phyloP scores from a whole-genome alignment of 495 filamentous ascomycete genomes.

The Aspergillus bridgeri region DNA sequence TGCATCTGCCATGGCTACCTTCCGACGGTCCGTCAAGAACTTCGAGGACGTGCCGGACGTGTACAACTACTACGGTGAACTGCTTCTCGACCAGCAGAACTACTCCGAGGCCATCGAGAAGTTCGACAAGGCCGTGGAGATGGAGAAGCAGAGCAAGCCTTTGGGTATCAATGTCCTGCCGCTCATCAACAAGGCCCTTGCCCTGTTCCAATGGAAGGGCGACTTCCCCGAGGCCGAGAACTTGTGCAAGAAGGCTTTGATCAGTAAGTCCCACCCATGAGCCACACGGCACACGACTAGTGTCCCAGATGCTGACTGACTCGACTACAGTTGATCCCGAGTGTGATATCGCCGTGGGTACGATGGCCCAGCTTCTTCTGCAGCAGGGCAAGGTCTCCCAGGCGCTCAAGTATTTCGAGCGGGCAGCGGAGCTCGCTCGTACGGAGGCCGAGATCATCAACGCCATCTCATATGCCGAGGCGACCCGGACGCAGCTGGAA shows the following conservation, averaged over 20 bases:
- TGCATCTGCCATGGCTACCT: conserved; percentile 96
- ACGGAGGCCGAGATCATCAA: conserved; percentile 96
- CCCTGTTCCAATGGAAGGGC: conserved; percentile 96
- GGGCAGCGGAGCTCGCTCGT: conserved; percentile 89
- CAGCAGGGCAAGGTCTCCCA: conserved; percentile 97
- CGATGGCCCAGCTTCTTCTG: conserved; percentile 97
- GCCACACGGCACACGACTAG: background rate
- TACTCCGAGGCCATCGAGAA: conserved; percentile 94
- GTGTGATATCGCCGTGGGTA: conserved; percentile 97
- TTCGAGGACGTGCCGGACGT: conserved; percentile 95
- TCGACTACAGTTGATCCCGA: conserved; percentile 85
- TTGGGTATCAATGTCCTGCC: conserved; percentile 95
- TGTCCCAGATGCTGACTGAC: conserved; percentile 13
- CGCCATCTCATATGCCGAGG: conserved; percentile 94
- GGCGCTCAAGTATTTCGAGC: conserved; percentile 95
- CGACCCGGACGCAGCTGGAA: conserved; percentile 92
- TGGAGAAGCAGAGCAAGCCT: conserved; percentile 92
- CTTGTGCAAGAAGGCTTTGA: conserved; percentile 93
- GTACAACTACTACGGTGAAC: conserved; percentile 99
- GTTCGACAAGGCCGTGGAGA: conserved; percentile 95
- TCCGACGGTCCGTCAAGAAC: conserved; percentile 96
- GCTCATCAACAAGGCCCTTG: conserved; percentile 96
- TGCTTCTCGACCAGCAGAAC: conserved; percentile 96
- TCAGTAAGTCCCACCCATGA: conserved; percentile 63
- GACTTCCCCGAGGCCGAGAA: conserved; percentile 94